A percentile compares a stretch with the other conserved stretches of the same genome.
Evolutionary conservation across 106 monocot species (phyloP).

Genomic region (Dactylorhiza incarnata): DNA sequence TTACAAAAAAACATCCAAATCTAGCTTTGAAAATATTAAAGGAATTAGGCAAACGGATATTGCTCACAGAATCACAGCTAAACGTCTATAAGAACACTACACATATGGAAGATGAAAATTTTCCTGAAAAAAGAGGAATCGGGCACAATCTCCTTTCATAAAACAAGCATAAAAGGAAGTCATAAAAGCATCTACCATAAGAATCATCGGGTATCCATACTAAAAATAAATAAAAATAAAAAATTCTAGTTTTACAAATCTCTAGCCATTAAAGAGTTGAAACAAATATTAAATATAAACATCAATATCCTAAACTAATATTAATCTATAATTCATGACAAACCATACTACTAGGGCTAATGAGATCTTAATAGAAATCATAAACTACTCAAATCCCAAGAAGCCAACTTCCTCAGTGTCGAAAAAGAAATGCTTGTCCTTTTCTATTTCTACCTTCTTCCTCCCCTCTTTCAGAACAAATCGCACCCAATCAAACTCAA

Average conservation of each 20-base stretch:
- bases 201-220: no score
- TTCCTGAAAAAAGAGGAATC: background rate
- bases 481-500: conserved; percentile 3
- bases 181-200: background rate
- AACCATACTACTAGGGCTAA: background rate
- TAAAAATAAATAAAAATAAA: no score
- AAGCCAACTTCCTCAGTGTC: background rate
- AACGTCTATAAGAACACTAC: background rate
- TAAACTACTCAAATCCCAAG: background rate
- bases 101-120: background rate
- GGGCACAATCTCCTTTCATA: background rate
- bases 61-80: background rate
- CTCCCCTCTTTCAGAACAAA: background rate
- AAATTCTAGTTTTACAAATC: background rate
- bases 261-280: background rate
- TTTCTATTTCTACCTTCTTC: background rate
- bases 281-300: background rate
- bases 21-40: no score
- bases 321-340: background rate
- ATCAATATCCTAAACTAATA: background rate
- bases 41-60: background rate
- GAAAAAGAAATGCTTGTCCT: background rate
- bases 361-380: background rate
- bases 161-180: background rate
- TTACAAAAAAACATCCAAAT: no score